Evolutionary conservation across 2,329 filamentous ascomycete species (phyloP), one percentile per base, ranked within the genome.

Genomic region (Arthrobotrys conoides): DNA sequence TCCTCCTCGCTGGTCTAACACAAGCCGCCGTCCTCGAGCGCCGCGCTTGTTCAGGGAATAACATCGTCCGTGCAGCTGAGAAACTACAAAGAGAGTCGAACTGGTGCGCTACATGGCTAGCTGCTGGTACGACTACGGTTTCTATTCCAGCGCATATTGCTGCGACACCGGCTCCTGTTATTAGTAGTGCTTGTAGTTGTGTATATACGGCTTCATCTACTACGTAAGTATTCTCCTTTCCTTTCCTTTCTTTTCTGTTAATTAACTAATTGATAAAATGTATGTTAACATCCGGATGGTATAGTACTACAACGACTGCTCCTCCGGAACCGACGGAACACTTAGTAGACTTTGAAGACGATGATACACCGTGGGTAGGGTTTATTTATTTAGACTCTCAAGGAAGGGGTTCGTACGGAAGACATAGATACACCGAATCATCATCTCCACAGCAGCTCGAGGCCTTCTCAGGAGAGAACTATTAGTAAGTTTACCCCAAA

Each of bases 51-150:
- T 20, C 48, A 10, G 46, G 24, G 20, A 68, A 55, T 16, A 68
- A 68, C 20, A 16, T 68, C 20, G 64, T 68, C 6, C 64, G 64
- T 44, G 64, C 64, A 10, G 46, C 30, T 10, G 49, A 68, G 18
- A 68, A 33, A 14, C 33, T 68, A 30, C 64, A 68, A 46, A 68
- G 64, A 20, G 64, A 68, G 64, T 68, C 64, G 12, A 68, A 68
- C 12, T 68, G 49, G 30, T 68, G 64, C 20, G 51, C 30, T 12
- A 27, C n/a, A 27, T 68, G 49, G 48, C 27, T 68, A 41, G 48
- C 64, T 20, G 53, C n/a, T n/a, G n/a, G 53, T 44, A 57, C 64
- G 2, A 38, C 44, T 10, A 68, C 64, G 0, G 22, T 55, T 24
- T 38, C 64, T 14, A 24, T 68, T 5, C 64, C 64, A 5, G 12